Evolutionary conservation across 2,329 filamentous ascomycete genomes (phyloP).

Genomic region (Xylariaceae sp.): DNA sequence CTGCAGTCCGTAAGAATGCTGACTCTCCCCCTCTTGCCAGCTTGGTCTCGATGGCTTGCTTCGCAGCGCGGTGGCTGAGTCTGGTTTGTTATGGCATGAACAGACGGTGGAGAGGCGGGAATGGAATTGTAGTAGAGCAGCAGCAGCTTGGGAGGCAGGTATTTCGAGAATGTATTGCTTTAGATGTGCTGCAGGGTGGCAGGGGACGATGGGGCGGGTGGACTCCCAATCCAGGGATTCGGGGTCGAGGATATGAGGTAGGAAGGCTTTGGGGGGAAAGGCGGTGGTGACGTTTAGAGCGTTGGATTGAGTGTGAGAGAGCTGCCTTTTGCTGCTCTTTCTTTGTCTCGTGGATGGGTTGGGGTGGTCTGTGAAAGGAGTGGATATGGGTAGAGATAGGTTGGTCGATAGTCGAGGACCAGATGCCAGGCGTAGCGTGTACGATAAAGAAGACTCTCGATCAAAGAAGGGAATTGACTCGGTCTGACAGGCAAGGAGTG

Average conservation of each 20-base stretch:
- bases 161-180: constrained; percentile 8
- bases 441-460: constrained; percentile 9
- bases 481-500: too few relatives aligned
- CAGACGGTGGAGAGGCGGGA: constrained; percentile 6
- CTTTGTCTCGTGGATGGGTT: constrained; percentile 21
- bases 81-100: constrained; percentile 16
- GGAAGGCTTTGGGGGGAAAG: too few relatives aligned
- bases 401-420: constrained; percentile 5
- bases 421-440: constrained; percentile 12
- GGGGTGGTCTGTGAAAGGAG: constrained; percentile 15
- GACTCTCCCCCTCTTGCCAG: constrained; percentile 13
- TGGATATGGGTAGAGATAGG: constrained; percentile 5
- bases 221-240: constrained; percentile 24
- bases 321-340: constrained; percentile 4
- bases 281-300: background rate
- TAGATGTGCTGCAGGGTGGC: constrained; percentile 5
- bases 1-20: constrained; percentile 21
- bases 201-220: constrained; percentile 5
- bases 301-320: constrained; percentile 6
- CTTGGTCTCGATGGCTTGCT: constrained; percentile 13
- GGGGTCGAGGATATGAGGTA: constrained; percentile 6
- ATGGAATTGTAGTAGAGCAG: background rate
- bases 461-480: too few relatives aligned
- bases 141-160: background rate
- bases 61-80: constrained; percentile 10